Evolutionary conservation across 352 stramenopile species (phyloP).

Genomic region (Globisporangium camurandrum): DNA sequence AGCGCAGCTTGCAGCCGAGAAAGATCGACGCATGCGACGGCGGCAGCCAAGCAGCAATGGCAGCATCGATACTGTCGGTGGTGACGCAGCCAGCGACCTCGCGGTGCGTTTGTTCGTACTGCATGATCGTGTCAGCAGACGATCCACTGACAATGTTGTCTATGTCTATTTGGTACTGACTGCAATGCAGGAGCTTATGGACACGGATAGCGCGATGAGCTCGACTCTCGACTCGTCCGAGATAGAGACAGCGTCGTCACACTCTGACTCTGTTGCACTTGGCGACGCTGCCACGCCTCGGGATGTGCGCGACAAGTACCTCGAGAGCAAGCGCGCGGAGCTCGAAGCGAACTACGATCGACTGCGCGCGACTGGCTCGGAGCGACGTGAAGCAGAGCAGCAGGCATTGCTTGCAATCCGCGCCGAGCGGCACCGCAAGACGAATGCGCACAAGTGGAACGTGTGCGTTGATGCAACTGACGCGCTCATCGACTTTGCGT

Average conservation of each 20-base stretch:
- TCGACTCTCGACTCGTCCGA: too few relatives aligned
- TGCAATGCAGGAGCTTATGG: too few relatives aligned
- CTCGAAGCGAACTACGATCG: constrained; percentile 43
- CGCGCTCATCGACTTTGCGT: constrained; percentile 21
- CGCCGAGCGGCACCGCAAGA: constrained; percentile 15
- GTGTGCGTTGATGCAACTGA: constrained; percentile 26
- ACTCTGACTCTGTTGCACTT: too few relatives aligned
- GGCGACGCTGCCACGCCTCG: neutral
- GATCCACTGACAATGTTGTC: too few relatives aligned
- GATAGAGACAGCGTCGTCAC: too few relatives aligned
- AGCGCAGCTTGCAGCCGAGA: constrained; percentile 56
- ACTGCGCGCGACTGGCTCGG: constrained; percentile 24
- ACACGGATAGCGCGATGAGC: too few relatives aligned
- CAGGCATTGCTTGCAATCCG: constrained; percentile 27
- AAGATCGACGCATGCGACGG: constrained; percentile 46
- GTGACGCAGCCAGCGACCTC: neutral
- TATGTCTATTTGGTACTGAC: too few relatives aligned
- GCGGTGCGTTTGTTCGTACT: neutral
- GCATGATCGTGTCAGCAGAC: too few relatives aligned
- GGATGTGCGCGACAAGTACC: constrained; percentile 26
- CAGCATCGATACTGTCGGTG: neutral
- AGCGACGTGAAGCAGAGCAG: constrained; percentile 27
- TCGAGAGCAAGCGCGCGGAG: constrained; percentile 29
- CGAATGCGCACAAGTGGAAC: constrained; percentile 11
- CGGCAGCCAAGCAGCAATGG: constrained; percentile 35